These are phyloP conservation scores for Brettanomyces nanus DNA, from an alignment of 805 yeast genomes.

Conservation along the genomic window DNA sequence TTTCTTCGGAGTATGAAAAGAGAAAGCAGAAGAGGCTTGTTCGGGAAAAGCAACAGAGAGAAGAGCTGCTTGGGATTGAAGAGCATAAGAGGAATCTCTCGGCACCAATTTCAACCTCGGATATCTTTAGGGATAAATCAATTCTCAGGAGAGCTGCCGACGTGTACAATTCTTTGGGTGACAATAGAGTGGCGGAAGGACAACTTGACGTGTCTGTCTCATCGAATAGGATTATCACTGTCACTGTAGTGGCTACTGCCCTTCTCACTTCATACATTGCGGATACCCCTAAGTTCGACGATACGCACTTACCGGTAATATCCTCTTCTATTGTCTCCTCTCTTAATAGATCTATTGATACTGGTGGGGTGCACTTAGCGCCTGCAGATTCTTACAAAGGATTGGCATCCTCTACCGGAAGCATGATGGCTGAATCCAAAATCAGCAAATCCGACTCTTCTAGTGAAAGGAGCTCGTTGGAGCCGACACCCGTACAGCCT, in stretches of 20 bases:
- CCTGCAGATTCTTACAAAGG: not conserved
- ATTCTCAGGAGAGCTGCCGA: slow-evolving; percentile 6
- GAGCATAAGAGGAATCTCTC: not conserved
- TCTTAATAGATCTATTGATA: slow-evolving; percentile 7
- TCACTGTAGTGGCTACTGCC: slow-evolving; percentile 29
- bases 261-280: slow-evolving; percentile 31
- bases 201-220: not conserved
- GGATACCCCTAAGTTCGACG: slow-evolving; percentile 14
- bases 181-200: not conserved
- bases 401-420: not conserved
- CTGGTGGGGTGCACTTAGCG: not conserved
- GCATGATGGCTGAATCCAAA: not conserved
- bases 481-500: slow-evolving; percentile 17
- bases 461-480: not conserved
- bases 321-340: slow-evolving; percentile 14
- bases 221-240: slow-evolving; percentile 1
- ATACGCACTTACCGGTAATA: slow-evolving; percentile 12
- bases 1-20: slow-evolving; percentile 60
- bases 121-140: slow-evolving; percentile 6
- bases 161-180: slow-evolving; percentile 6
- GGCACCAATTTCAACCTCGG: slow-evolving; percentile 4
- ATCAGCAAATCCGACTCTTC: not conserved
- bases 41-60: slow-evolving; percentile 29
- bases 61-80: slow-evolving; percentile 6
- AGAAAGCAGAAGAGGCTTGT: slow-evolving; percentile 54